Evolutionary conservation across 306 rosid species (phyloP).

Genomic region (Lablab purpureus): DNA sequence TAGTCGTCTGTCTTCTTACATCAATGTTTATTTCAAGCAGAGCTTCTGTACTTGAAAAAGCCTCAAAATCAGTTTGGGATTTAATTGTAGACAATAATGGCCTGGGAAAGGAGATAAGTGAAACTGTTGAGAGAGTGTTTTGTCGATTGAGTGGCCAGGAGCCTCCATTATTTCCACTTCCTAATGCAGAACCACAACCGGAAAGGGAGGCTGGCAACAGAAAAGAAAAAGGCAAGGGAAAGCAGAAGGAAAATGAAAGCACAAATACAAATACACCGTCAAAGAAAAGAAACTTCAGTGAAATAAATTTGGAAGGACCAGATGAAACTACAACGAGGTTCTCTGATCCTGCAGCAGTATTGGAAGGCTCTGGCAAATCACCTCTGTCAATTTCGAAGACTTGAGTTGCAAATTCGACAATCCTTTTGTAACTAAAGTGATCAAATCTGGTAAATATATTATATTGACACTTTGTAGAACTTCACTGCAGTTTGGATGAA

Average conservation of each 20-base stretch:
- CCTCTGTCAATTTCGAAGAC: slow-evolving; percentile 54
- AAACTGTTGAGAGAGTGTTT: slow-evolving; percentile 86
- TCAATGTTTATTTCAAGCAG: slow-evolving; percentile 56
- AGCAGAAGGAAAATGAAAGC: slow-evolving; percentile 55
- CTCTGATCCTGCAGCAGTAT: slow-evolving; percentile 50
- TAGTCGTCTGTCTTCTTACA: slow-evolving; percentile 38
- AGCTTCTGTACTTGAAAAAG: slow-evolving; percentile 90
- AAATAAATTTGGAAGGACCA: slow-evolving; percentile 59
- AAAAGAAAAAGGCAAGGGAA: slow-evolving; percentile 72
- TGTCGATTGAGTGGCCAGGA: slow-evolving; percentile 89
- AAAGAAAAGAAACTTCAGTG: slow-evolving; percentile 80
- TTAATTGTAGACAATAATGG: slow-evolving; percentile 81
- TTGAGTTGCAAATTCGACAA: slow-evolving; percentile 32
- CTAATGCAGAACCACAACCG: slow-evolving; percentile 55
- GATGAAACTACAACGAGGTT: slow-evolving; percentile 53
- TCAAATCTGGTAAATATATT: slow-evolving; percentile 50
- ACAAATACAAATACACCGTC: slow-evolving; percentile 49
- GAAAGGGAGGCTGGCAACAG: slow-evolving; percentile 57
- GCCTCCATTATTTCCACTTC: slow-evolving; percentile 80
- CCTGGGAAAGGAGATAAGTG: slow-evolving; percentile 86
- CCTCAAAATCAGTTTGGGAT: slow-evolving; percentile 98
- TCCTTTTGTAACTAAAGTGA: slow-evolving; percentile 40
- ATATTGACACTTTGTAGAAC: slow-evolving; percentile 42
- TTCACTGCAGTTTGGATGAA: slow-evolving; percentile 39
- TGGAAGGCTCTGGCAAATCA: slow-evolving; percentile 56